Evolutionary conservation across 2,329 filamentous ascomycete genomes (phyloP).

Genomic region (Rutstroemia sydowiana): DNA sequence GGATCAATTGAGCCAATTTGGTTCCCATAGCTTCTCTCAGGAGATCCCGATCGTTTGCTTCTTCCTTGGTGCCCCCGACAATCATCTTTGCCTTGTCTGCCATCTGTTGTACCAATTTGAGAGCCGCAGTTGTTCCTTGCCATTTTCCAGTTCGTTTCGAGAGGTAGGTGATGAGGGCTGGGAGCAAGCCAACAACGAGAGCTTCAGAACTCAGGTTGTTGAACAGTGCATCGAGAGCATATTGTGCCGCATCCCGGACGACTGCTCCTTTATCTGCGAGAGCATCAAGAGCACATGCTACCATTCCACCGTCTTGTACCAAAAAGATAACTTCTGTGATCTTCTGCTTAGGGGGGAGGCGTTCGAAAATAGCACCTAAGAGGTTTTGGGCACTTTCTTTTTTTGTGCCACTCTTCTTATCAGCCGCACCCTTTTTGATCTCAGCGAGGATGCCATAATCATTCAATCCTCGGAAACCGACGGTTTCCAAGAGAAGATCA

Average conservation of each 20-base stretch:
- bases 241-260: conserved; percentile 86
- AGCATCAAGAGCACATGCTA: conserved; percentile 70
- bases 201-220: conserved; percentile 72
- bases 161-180: conserved; percentile 68
- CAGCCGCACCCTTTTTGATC: conserved; percentile 69
- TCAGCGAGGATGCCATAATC: conserved; percentile 55
- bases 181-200: conserved; percentile 74
- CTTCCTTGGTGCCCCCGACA: conserved; percentile 69
- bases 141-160: conserved; percentile 85
- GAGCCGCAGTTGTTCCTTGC: conserved; percentile 89
- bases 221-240: conserved; percentile 87
- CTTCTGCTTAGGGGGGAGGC: conserved; percentile 69
- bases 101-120: conserved; percentile 81
- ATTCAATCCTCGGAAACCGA: conserved; percentile 55
- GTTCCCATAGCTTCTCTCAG: conserved; percentile 86
- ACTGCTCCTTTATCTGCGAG: conserved; percentile 84
- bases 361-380: conserved; percentile 87
- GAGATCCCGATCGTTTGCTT: conserved; percentile 81
- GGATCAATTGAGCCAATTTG: conserved; percentile 79
- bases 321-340: conserved; percentile 76
- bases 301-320: conserved; percentile 68
- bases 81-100: conserved; percentile 89
- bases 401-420: conserved; percentile 86
- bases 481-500: conserved; percentile 56
- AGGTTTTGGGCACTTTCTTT: conserved; percentile 94